phyloP scores from a whole-genome alignment of 805 yeast genomes.

The Kodamaea neixiangensis region DNA sequence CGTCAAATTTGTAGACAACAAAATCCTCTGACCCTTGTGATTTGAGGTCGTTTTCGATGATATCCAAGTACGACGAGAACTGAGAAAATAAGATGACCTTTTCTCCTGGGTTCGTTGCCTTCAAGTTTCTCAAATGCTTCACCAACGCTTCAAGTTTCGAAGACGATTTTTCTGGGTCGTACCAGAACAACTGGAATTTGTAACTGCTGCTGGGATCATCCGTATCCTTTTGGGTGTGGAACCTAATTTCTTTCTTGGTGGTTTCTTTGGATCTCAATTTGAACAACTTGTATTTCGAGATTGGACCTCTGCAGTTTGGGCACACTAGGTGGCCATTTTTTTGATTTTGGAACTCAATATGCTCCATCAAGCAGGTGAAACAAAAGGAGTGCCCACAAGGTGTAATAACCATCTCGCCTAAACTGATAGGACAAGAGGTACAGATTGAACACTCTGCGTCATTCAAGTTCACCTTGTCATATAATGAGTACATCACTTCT shows the following conservation, averaged over 20 bases:
- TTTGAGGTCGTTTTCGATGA: slow-evolving; percentile 62
- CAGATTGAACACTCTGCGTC: slow-evolving; percentile 84
- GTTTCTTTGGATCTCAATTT: slow-evolving; percentile 35
- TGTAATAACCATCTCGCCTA: slow-evolving; percentile 58
- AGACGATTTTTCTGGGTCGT: slow-evolving; percentile 57
- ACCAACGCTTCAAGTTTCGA: slow-evolving; percentile 73
- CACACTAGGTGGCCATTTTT: slow-evolving; percentile 55
- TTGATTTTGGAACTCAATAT: slow-evolving; percentile 65
- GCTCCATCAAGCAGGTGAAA: slow-evolving; percentile 68
- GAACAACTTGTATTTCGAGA: slow-evolving; percentile 52
- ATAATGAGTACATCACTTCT: slow-evolving; percentile 29
- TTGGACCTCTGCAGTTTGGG: slow-evolving; percentile 69
- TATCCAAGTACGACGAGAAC: slow-evolving; percentile 78
- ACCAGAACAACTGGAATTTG: slow-evolving; percentile 39
- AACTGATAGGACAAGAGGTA: slow-evolving; percentile 61
- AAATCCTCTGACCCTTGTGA: slow-evolving; percentile 46
- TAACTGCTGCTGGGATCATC: slow-evolving; percentile 24
- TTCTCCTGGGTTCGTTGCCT: slow-evolving; percentile 59
- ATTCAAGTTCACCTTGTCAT: slow-evolving; percentile 31
- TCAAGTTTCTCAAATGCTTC: slow-evolving; percentile 54
- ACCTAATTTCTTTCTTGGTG: slow-evolving; percentile 26
- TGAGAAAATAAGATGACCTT: slow-evolving; percentile 90
- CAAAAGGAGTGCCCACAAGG: slow-evolving; percentile 86
- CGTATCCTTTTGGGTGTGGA: slow-evolving; percentile 29
- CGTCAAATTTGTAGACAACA: slow-evolving; percentile 74